phyloP scores from a whole-genome alignment of 1,284 basidiomycete genomes.

The Phylloporus gajari region DNA sequence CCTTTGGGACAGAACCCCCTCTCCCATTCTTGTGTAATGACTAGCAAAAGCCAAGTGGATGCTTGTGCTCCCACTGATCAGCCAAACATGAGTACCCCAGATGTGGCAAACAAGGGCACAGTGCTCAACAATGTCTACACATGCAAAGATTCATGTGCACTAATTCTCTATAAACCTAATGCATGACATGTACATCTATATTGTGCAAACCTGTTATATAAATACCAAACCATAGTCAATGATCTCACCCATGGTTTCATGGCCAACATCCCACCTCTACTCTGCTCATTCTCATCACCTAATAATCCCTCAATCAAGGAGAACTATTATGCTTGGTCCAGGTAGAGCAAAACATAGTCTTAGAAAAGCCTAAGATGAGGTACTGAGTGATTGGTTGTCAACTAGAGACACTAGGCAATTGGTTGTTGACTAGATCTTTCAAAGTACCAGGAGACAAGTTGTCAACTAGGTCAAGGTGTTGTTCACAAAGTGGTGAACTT shows the following conservation, averaged over 20 bases:
- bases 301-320: not conserved
- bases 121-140: not conserved
- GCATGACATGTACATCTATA: fast-evolving
- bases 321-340: too few relatives aligned
- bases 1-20: not conserved
- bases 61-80: not conserved
- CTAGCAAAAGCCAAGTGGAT: constrained; percentile 4
- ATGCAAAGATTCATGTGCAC: not conserved
- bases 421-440: too few relatives aligned
- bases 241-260: not conserved
- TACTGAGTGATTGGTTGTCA: too few relatives aligned
- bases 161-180: not conserved
- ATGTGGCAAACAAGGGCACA: not conserved
- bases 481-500: too few relatives aligned
- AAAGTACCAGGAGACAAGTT: too few relatives aligned
- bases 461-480: too few relatives aligned
- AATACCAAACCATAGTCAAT: not conserved
- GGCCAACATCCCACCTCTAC: not conserved
- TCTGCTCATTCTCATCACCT: not conserved
- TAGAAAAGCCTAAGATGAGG: too few relatives aligned
- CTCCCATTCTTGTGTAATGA: not conserved
- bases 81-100: not conserved
- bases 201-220: not conserved
- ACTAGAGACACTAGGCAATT: too few relatives aligned
- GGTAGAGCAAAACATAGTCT: too few relatives aligned